These are phyloP conservation scores for Rhizopogon roseolus DNA, from an alignment of 768 basidiomycete species.

Conservation along the genomic window DNA sequence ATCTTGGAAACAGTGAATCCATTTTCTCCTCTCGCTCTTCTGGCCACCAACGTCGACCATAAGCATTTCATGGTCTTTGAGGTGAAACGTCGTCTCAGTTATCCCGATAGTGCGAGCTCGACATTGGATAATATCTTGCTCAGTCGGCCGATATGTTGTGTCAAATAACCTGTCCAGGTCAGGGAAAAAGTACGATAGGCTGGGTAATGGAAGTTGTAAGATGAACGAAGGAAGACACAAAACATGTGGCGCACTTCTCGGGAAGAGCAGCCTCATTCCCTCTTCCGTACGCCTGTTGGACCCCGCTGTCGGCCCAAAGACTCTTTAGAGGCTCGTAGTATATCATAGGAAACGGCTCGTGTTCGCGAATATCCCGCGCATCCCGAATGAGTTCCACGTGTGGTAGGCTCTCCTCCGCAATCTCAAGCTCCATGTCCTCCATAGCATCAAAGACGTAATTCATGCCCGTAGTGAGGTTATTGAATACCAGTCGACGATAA, in stretches of 20 bases:
- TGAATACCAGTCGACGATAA: conserved; percentile 89
- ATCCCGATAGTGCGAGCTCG: conserved; percentile 89
- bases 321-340: conserved; percentile 63
- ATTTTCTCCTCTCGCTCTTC: conserved; percentile 89
- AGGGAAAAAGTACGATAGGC: conserved; percentile 72
- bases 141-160: conserved; percentile 64
- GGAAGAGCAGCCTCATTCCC: conserved; percentile 91
- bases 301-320: conserved; percentile 74
- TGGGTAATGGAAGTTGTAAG: conserved; percentile 23
- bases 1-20: conserved; percentile 95
- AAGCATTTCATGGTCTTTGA: conserved; percentile 78
- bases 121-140: conserved; percentile 86
- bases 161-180: conserved; percentile 78
- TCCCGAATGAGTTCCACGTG: conserved; percentile 62
- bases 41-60: conserved; percentile 96
- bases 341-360: conserved; percentile 69
- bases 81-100: conserved; percentile 79
- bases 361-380: conserved; percentile 69
- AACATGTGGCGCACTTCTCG: conserved; percentile 63
- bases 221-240: background rate
- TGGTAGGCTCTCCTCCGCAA: conserved; percentile 54
- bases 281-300: conserved; percentile 71
- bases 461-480: conserved; percentile 86
- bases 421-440: conserved; percentile 81
- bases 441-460: conserved; percentile 80